Base-by-base conservation (phyloP, 1,139 yeast species). In the Suhomyces chickasaworum region DNA sequence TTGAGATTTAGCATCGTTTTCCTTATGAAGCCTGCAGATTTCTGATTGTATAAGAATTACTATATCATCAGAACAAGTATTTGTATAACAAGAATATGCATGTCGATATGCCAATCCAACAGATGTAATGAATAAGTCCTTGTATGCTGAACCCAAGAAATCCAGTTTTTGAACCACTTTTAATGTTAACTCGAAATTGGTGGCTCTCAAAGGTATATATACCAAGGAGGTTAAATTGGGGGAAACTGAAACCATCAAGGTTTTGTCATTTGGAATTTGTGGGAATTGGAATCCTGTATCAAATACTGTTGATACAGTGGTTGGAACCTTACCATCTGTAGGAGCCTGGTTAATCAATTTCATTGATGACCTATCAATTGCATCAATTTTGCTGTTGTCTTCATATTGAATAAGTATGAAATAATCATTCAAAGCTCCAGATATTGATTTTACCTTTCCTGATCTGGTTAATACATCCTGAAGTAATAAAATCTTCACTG, bases 41-140 rank as follows among this genome's bases (percentile, higher is more conserved):
- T 80, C 84, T 4, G 59, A 51, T 50, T 78, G 78, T 3, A 83
- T 74, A 3, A 84, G 67, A 2, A 81, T 77, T 22, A 85, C 67
- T 46, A 87, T 63, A 57, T 88, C 95, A 59, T 87, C 95, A 0
- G 85, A 77, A 44, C 81, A 77, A 8, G 80, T 67, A 49, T 78
- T 84, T 34, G 83, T 71, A 59, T 83, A 85, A 56, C 91, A 86
- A 0, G 89, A 79, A 44, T 77, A 73, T 0, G 93, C 81, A 59
- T 86, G 89, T 10, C 83, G 68, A 35, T 77, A 73, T 0, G 93
- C 88, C 47, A 86, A 65, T 0, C 82, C 87, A 1, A 81, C 83
- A 0, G 87, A 74, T 0, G 83, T 66, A 1, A 71, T 56, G 22
- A 72, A 64, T 18, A 77, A 52, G 16, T 71, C 69, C 4, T 69